Percentiles rank a stretch among this genome's conserved stretches.
Evolutionary conservation across 1,284 basidiomycete species (phyloP).

Genomic region (Ganoderma sinense): DNA sequence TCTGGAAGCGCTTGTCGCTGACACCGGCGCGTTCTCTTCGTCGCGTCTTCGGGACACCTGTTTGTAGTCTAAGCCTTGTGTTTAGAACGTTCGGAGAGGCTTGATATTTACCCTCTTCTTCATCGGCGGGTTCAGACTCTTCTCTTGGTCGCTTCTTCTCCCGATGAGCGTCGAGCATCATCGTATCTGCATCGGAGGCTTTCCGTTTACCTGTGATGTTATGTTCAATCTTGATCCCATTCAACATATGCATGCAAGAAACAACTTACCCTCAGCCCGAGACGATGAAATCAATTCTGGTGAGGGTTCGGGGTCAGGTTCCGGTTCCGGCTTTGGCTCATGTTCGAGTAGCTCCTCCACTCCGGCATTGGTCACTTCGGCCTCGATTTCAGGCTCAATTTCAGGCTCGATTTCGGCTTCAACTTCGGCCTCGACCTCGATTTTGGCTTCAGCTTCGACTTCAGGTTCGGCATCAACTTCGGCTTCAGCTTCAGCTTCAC

Average conservation of each 20-base stretch:
- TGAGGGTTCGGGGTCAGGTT: neutral
- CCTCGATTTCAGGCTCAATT: neutral
- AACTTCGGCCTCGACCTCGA: neutral
- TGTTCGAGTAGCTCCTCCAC: neutral
- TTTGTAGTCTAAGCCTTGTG: slow-evolving; percentile 36
- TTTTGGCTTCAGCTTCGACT: neutral
- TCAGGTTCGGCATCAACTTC: slow-evolving; percentile 9
- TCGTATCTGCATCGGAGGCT: slow-evolving; percentile 58
- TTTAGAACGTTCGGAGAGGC: neutral
- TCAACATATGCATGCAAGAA: too few relatives aligned
- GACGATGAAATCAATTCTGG: neutral
- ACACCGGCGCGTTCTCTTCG: slow-evolving; percentile 46
- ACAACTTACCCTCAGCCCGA: slow-evolving; percentile 25
- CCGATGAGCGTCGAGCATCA: slow-evolving; percentile 54
- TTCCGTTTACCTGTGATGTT: slow-evolving; percentile 62
- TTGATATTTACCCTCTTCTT: slow-evolving; percentile 61
- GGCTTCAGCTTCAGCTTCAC: neutral
- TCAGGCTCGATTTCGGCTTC: neutral
- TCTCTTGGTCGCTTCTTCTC: slow-evolving; percentile 74
- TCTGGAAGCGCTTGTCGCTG: slow-evolving; percentile 77
- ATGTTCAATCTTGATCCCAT: neutral
- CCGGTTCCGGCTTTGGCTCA: neutral
- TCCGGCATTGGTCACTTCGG: neutral
- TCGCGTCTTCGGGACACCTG: slow-evolving; percentile 29
- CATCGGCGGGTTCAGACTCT: slow-evolving; percentile 71